phyloP scores from a whole-genome alignment of 179 eudicot genomes.

The Amaranthus tricolor region DNA sequence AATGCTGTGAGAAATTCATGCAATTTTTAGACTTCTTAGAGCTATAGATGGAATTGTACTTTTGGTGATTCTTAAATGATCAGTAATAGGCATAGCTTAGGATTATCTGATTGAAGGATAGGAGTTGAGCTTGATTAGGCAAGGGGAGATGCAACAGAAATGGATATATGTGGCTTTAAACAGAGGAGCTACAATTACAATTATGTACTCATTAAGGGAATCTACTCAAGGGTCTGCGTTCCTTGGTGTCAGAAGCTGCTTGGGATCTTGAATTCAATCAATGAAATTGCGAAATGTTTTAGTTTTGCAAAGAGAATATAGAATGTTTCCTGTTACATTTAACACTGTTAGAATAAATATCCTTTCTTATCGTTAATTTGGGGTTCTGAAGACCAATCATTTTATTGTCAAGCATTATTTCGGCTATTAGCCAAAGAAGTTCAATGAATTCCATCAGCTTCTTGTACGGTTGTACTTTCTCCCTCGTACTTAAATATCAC shows the following conservation, averaged over 20 bases:
- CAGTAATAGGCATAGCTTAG: neutral
- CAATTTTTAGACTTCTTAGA: neutral
- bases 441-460: no score
- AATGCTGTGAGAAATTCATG: neutral
- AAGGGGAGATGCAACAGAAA: neutral
- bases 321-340: no score
- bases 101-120: constrained; percentile 4
- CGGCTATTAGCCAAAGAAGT: no score
- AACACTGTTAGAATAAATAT: no score
- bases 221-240: neutral
- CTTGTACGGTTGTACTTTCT: no score
- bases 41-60: neutral
- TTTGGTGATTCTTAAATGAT: neutral
- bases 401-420: no score
- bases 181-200: constrained; percentile 1
- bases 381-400: no score
- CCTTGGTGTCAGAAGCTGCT: neutral
- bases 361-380: no score
- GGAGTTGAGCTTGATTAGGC: neutral
- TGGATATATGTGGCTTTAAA: neutral
- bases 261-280: no score
- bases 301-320: no score
- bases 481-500: no score
- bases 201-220: neutral
- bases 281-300: no score